phyloP scores from a whole-genome alignment of 441 rosid species.

The Croton laevigatus region DNA sequence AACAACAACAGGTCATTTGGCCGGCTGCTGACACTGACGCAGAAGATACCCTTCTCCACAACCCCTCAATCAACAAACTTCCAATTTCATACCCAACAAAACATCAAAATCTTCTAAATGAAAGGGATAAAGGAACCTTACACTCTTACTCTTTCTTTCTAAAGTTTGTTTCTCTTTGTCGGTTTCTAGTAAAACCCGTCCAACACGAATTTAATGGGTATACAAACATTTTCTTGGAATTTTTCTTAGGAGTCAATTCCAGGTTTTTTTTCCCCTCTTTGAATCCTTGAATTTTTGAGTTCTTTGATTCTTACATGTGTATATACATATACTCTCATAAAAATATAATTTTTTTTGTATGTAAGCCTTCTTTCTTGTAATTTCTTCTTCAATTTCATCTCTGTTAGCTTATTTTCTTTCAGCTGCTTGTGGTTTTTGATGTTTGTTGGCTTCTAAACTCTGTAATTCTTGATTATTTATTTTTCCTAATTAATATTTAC shows the following conservation, averaged over 20 bases:
- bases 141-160: neutral
- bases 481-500: neutral
- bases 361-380: neutral
- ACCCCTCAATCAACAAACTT: slow-evolving; percentile 21
- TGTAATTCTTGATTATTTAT: neutral
- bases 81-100: neutral
- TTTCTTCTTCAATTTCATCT: neutral
- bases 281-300: slow-evolving; percentile 12
- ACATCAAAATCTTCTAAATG: neutral
- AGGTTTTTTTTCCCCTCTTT: slow-evolving; percentile 13
- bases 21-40: slow-evolving; percentile 29
- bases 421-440: neutral
- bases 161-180: neutral
- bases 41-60: slow-evolving; percentile 25
- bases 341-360: neutral
- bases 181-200: slow-evolving; percentile 14
- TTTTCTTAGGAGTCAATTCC: neutral
- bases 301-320: neutral
- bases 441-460: neutral
- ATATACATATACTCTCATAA: neutral
- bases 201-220: slow-evolving; percentile 7
- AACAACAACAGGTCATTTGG: slow-evolving; percentile 1
- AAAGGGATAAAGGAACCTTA: slow-evolving; percentile 9
- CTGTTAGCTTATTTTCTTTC: neutral
- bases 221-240: neutral